Percentiles rank a stretch among this genome's conserved stretches.
These are phyloP conservation scores for Alternaria burnsii DNA, from an alignment of 2,329 filamentous ascomycete genomes.

Conservation along the genomic window DNA sequence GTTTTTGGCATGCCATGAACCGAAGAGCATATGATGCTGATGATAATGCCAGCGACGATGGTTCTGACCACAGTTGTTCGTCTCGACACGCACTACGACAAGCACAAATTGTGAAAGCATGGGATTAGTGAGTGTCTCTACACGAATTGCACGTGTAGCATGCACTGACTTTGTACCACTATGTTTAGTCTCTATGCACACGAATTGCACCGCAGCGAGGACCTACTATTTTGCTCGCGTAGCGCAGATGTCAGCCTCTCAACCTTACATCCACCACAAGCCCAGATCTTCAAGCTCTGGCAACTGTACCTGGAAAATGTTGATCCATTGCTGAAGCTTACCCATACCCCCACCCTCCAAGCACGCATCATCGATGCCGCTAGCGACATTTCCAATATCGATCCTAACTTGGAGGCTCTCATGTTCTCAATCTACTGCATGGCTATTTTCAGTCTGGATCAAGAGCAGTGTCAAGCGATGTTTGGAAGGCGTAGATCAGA, in stretches of 20 bases:
- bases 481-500: conserved; percentile 64
- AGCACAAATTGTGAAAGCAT: conserved; percentile 53
- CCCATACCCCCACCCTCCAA: conserved; percentile 54
- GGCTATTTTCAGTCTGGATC: conserved; percentile 61
- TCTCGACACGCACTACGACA: conserved; percentile 23
- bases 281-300: conserved; percentile 76
- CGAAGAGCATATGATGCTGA: conserved; percentile 16
- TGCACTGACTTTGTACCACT: neutral
- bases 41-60: conserved; percentile 3
- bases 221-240: conserved; percentile 63
- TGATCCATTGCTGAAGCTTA: conserved; percentile 42
- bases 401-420: conserved; percentile 64
- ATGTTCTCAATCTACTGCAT: conserved; percentile 49
- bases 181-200: conserved; percentile 27
- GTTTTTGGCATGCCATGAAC: conserved; percentile 38
- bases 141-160: neutral
- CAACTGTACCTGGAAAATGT: conserved; percentile 69
- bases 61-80: conserved; percentile 13
- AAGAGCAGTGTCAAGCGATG: conserved; percentile 61
- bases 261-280: conserved; percentile 69
- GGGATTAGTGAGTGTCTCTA: conserved; percentile 44
- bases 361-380: conserved; percentile 68
- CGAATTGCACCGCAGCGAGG: conserved; percentile 50
- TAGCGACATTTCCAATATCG: conserved; percentile 61
- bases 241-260: conserved; percentile 67